Conservation (phyloP, 768 basidiomycete genomes). For the Amanita thiersii region DNA sequence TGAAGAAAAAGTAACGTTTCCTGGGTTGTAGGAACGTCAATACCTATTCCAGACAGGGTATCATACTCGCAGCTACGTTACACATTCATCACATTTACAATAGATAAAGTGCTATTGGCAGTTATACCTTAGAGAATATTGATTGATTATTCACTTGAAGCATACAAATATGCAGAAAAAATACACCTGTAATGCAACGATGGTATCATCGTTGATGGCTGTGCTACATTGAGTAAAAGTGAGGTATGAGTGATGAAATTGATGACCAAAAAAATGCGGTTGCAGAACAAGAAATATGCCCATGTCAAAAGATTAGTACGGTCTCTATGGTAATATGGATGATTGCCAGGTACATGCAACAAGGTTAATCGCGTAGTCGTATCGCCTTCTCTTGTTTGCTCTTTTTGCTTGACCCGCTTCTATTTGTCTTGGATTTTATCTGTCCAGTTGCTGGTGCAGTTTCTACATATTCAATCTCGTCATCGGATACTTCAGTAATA, state of each 20-base stretch:
- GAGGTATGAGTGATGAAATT: not conserved
- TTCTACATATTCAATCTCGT: constrained; percentile 35
- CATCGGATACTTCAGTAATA: constrained; percentile 27
- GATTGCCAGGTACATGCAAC: constrained; percentile 1
- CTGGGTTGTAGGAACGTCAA: not conserved
- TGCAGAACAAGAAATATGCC: not conserved
- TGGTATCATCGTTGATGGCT: no score
- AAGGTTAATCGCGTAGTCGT: constrained; percentile 27
- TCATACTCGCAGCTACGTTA: no score
- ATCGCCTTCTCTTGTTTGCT: constrained; percentile 10
- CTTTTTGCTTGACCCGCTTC: constrained; percentile 10
- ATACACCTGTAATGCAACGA: no score
- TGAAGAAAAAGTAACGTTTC: constrained; percentile 83
- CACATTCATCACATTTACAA: no score
- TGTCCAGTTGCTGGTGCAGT: constrained; percentile 14
- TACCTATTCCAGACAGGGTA: not conserved
- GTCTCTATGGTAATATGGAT: not conserved
- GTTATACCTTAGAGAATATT: no score
- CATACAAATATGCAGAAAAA: no score
- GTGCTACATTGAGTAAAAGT: not conserved
- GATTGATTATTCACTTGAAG: no score
- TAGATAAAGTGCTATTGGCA: no score
- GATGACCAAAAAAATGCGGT: not conserved
- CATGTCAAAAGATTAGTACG: constrained; percentile 7
- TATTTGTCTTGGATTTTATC: constrained; percentile 9